A percentile compares a stretch with the other conserved stretches of the same genome.
These are phyloP conservation scores for Trichaptum fuscoviolaceum DNA, from an alignment of 768 basidiomycete species.

Conservation along the genomic window DNA sequence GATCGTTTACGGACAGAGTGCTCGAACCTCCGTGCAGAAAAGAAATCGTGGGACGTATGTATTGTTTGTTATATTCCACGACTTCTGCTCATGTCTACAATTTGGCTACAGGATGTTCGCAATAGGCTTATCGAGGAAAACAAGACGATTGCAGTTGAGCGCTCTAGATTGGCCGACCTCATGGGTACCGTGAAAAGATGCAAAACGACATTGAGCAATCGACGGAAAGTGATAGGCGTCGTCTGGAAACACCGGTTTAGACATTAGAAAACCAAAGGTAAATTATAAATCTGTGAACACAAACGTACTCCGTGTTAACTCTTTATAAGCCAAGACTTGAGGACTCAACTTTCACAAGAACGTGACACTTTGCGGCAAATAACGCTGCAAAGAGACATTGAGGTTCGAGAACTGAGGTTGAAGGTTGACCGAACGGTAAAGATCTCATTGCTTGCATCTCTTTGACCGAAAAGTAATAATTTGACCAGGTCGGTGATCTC, in stretches of 20 bases:
- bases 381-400: conserved; percentile 77
- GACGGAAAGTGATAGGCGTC: conserved; percentile 74
- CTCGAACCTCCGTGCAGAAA: conserved; percentile 88
- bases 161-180: conserved; percentile 79
- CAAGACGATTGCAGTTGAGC: conserved; percentile 69
- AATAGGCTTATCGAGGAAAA: conserved; percentile 81
- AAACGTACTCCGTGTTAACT: neutral
- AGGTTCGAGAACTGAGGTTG: conserved; percentile 66
- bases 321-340: conserved; percentile 61
- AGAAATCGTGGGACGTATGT: conserved; percentile 85
- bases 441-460: conserved; percentile 11
- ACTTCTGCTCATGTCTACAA: conserved; percentile 4
- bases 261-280: conserved; percentile 77
- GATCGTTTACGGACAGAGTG: conserved; percentile 82
- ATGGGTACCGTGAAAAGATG: conserved; percentile 87
- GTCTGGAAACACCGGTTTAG: conserved; percentile 75
- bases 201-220: conserved; percentile 82
- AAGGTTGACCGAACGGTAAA: conserved; percentile 69
- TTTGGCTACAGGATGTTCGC: conserved; percentile 59
- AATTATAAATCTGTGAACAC: conserved; percentile 19
- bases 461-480: neutral
- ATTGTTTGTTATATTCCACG: neutral
- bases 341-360: conserved; percentile 64
- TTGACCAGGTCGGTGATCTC: conserved; percentile 51
- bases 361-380: conserved; percentile 69